Evolutionary conservation across 768 basidiomycete genomes (phyloP).

Genomic region (Phanerochaete sordida): DNA sequence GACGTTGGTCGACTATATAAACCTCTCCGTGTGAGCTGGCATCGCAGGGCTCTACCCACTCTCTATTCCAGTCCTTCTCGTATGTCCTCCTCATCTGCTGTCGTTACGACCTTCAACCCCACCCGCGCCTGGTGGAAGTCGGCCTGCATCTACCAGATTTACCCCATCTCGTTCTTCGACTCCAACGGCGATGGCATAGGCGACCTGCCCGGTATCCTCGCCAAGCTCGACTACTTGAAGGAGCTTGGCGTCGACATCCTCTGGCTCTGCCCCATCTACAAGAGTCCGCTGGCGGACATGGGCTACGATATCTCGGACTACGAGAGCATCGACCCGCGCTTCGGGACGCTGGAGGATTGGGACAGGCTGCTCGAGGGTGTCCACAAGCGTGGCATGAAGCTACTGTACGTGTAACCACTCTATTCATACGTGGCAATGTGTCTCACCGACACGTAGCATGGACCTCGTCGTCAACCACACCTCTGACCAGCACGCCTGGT

Average conservation of each 20-base stretch:
- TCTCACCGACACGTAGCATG: slow-evolving; percentile 44
- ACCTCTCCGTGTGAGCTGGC: neutral
- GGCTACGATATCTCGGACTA: slow-evolving; percentile 74
- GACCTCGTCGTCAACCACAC: slow-evolving; percentile 77
- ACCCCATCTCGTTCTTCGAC: slow-evolving; percentile 67
- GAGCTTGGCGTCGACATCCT: slow-evolving; percentile 63
- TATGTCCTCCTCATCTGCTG: neutral
- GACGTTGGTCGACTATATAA: neutral
- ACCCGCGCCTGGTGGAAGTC: slow-evolving; percentile 53
- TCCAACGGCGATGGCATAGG: slow-evolving; percentile 71
- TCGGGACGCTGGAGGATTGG: slow-evolving; percentile 63
- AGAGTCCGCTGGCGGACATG: slow-evolving; percentile 67
- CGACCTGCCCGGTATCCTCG: slow-evolving; percentile 62
- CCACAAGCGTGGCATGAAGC: slow-evolving; percentile 64
- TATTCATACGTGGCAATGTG: neutral
- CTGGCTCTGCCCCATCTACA: slow-evolving; percentile 74
- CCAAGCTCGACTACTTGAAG: slow-evolving; percentile 66
- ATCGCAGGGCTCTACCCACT: neutral
- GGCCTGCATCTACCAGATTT: slow-evolving; percentile 65
- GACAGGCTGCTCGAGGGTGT: slow-evolving; percentile 48
- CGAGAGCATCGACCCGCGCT: slow-evolving; percentile 58
- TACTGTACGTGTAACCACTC: slow-evolving; percentile 43
- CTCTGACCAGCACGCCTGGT: slow-evolving; percentile 75
- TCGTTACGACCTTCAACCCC: neutral
- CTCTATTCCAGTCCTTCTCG: neutral